phyloP scores from a whole-genome alignment of 768 basidiomycete genomes.

The Mycena alexandri region DNA sequence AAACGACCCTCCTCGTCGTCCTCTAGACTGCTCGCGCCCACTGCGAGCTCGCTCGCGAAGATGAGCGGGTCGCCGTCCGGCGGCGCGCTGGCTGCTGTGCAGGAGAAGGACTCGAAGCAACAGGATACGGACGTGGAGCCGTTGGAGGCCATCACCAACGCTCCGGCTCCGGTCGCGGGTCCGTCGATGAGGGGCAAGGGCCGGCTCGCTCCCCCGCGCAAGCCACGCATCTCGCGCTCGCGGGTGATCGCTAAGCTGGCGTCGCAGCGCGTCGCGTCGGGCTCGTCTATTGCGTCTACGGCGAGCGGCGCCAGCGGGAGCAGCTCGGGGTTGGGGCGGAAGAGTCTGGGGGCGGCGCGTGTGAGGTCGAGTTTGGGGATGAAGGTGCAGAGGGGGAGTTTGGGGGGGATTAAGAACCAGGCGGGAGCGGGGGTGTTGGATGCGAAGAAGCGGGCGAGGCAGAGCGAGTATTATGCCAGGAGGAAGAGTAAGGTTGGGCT shows the following conservation, averaged over 20 bases:
- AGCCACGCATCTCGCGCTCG: constrained; percentile 85
- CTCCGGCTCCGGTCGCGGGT: constrained; percentile 30
- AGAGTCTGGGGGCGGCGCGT: constrained; percentile 46
- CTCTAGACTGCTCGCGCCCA: constrained; percentile 71
- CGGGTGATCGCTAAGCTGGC: constrained; percentile 83
- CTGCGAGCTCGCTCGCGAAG: constrained; percentile 83
- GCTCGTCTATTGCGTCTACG: constrained; percentile 42
- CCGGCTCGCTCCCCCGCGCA: constrained; percentile 63
- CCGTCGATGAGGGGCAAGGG: constrained; percentile 51
- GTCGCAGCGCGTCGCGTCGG: constrained; percentile 72
- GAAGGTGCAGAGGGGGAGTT: constrained; percentile 55
- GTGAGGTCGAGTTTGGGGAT: constrained; percentile 68
- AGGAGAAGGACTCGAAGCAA: constrained; percentile 22
- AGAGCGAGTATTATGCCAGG: constrained; percentile 77
- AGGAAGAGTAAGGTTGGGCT: constrained; percentile 58
- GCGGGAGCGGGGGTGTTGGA: constrained; percentile 59
- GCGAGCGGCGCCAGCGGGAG: background rate
- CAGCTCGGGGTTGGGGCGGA: constrained; percentile 30
- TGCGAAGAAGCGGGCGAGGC: constrained; percentile 79
- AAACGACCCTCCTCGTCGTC: constrained; percentile 44
- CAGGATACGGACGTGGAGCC: constrained; percentile 16
- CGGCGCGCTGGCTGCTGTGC: constrained; percentile 20
- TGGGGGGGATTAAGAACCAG: constrained; percentile 47
- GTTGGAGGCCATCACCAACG: constrained; percentile 55
- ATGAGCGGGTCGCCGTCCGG: constrained; percentile 43